These are phyloP conservation scores for Xerocomellus chrysenteron DNA, from an alignment of 768 basidiomycete species.

Conservation along the genomic window DNA sequence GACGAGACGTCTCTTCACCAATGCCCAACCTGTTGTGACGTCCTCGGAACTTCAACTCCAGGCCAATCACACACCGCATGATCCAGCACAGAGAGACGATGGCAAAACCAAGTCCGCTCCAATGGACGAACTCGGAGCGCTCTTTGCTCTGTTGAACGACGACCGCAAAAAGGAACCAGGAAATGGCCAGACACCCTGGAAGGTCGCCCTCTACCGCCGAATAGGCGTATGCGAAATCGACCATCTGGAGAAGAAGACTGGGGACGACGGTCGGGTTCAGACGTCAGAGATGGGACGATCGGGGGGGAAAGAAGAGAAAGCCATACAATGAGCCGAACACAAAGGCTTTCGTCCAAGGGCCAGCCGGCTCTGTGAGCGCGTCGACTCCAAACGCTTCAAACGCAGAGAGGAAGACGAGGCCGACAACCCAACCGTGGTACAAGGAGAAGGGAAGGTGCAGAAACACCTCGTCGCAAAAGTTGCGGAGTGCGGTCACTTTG, in stretches of 20 bases:
- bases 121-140: slow-evolving; percentile 58
- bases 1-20: slow-evolving; percentile 33
- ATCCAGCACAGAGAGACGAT: slow-evolving; percentile 64
- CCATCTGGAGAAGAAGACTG: slow-evolving; percentile 56
- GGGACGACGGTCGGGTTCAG: background rate
- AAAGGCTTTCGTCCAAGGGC: slow-evolving; percentile 59
- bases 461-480: slow-evolving; percentile 56
- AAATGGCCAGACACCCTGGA: slow-evolving; percentile 64
- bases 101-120: slow-evolving; percentile 63
- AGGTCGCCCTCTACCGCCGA: slow-evolving; percentile 63
- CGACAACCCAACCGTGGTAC: slow-evolving; percentile 62
- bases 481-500: slow-evolving; percentile 52
- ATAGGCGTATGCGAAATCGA: slow-evolving; percentile 65
- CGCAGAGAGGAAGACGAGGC: slow-evolving; percentile 51
- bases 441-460: slow-evolving; percentile 74
- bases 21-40: slow-evolving; percentile 33
- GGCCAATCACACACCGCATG: slow-evolving; percentile 50
- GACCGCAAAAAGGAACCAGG: slow-evolving; percentile 66
- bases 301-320: background rate
- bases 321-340: slow-evolving; percentile 58
- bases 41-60: slow-evolving; percentile 35
- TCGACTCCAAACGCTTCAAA: slow-evolving; percentile 65
- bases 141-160: slow-evolving; percentile 49
- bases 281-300: background rate
- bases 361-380: slow-evolving; percentile 49